Conservation (phyloP, 83 land plant species). For the Larix sibirica region DNA sequence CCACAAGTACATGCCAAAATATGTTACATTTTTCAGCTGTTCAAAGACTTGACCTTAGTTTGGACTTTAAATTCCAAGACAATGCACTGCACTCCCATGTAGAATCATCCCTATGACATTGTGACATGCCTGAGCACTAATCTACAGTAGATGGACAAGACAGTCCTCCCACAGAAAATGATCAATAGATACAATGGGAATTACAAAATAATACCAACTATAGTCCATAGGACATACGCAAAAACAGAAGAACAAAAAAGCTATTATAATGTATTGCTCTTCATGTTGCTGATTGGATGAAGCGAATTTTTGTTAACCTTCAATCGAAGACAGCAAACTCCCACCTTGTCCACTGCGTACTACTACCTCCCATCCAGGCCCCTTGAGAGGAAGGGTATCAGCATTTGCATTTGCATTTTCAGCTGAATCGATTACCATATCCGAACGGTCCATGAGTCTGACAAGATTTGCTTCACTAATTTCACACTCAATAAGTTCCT, state of each 20-base stretch:
- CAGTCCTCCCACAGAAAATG: not conserved
- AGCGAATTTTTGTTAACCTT: constrained; percentile 33
- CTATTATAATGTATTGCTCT: not conserved
- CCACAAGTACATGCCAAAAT: not conserved
- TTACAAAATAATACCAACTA: not conserved
- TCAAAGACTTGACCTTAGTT: not conserved
- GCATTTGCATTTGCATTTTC: constrained; percentile 5
- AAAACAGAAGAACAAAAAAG: not conserved
- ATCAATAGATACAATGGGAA: not conserved
- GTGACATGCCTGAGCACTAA: constrained; percentile 1
- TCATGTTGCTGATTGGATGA: not conserved
- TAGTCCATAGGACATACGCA: not conserved
- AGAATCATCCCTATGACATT: not conserved
- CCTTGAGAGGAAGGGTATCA: constrained; percentile 52
- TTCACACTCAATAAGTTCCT: constrained; percentile 79
- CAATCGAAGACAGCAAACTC: constrained; percentile 74
- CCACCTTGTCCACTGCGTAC: constrained; percentile 51
- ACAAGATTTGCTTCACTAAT: constrained; percentile 77
- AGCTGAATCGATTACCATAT: constrained; percentile 29
- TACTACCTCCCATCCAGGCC: constrained; percentile 98
- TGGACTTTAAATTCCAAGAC: not conserved
- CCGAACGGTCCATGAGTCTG: constrained; percentile 69
- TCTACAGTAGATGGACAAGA: not conserved
- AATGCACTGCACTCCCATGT: not conserved
- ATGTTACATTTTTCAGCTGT: constrained; percentile 1